Evolutionary conservation across 495 filamentous ascomycete genomes (phyloP).

Genomic region (Penicillium herquei): DNA sequence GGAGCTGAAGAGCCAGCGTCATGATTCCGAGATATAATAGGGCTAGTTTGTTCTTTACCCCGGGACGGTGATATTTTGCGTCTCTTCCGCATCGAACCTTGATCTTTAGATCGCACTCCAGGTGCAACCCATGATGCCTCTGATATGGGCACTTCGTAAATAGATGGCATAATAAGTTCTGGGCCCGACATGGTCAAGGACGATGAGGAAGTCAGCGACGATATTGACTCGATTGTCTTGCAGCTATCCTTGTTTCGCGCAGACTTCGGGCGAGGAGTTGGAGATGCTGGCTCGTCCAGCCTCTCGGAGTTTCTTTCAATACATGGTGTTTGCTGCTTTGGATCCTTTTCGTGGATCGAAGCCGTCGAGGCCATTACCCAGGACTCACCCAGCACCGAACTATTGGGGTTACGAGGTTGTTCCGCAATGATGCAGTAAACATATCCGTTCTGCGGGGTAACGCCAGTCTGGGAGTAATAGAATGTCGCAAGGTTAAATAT

Average conservation of each 20-base stretch:
- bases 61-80: slow-evolving; percentile 21
- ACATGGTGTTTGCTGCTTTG: neutral
- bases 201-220: slow-evolving; percentile 31
- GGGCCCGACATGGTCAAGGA: slow-evolving; percentile 34
- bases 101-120: slow-evolving; percentile 19
- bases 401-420: slow-evolving; percentile 19
- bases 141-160: slow-evolving; percentile 35
- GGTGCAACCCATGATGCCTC: slow-evolving; percentile 44
- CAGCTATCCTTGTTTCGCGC: slow-evolving; percentile 2
- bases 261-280: slow-evolving; percentile 6
- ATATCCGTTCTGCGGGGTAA: slow-evolving; percentile 11
- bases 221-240: slow-evolving; percentile 20
- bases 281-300: slow-evolving; percentile 3
- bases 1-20: slow-evolving; percentile 13
- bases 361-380: slow-evolving; percentile 37
- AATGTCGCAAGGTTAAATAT: neutral
- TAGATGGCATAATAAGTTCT: slow-evolving; percentile 48
- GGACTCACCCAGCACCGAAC: slow-evolving; percentile 36
- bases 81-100: slow-evolving; percentile 25
- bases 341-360: slow-evolving; percentile 12
- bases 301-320: neutral
- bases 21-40: neutral
- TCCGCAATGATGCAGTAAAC: slow-evolving; percentile 27
- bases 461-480: neutral
- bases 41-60: neutral